Conservation (phyloP, 768 basidiomycete genomes). For the Amanita pallidorosea region DNA sequence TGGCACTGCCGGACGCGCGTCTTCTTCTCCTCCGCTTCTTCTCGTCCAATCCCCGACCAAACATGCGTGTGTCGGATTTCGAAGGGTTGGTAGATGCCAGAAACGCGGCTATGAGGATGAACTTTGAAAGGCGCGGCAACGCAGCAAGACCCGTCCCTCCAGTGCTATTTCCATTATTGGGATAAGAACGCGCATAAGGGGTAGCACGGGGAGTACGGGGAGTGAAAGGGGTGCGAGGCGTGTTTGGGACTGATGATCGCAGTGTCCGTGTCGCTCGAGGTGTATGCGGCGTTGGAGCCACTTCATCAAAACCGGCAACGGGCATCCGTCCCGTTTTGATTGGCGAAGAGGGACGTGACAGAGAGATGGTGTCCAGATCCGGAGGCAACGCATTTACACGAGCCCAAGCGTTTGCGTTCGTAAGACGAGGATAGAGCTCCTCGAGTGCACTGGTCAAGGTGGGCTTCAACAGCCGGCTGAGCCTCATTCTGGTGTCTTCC, state of each 20-base stretch:
- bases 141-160: constrained; percentile 17
- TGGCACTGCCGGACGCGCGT: constrained; percentile 6
- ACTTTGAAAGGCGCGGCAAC: constrained; percentile 43
- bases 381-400: constrained; percentile 9
- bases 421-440: constrained; percentile 54
- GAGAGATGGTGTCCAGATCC: neutral
- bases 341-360: neutral
- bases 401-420: constrained; percentile 58
- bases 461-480: constrained; percentile 51
- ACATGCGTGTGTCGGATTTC: constrained; percentile 73
- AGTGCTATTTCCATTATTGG: neutral
- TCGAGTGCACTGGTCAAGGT: constrained; percentile 55
- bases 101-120: constrained; percentile 62
- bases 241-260: neutral
- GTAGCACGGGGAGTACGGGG: constrained; percentile 1
- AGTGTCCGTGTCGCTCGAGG: neutral
- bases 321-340: neutral
- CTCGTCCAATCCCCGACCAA: constrained; percentile 65
- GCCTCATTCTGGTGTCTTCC: constrained; percentile 56
- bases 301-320: neutral
- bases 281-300: neutral
- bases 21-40: constrained; percentile 30
- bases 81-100: constrained; percentile 80
- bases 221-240: constrained; percentile 2
- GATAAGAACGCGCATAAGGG: neutral